These are phyloP conservation scores for Rhizopus stolonifer DNA, from an alignment of 371 early-diverging fungal genomes.

Conservation along the genomic window DNA sequence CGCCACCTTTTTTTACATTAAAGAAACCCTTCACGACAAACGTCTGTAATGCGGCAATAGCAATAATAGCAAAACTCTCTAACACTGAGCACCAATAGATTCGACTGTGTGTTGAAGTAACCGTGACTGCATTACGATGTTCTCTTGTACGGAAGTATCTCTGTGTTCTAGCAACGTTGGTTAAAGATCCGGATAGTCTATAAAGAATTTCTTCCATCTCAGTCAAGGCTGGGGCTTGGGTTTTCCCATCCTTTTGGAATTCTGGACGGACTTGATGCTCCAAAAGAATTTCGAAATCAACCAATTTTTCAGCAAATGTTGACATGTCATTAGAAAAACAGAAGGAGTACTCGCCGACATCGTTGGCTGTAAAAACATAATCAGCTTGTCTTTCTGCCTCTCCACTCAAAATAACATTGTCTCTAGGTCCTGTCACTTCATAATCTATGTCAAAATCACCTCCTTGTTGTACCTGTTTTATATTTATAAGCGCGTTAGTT, in stretches of 20 bases:
- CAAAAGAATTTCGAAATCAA: slow-evolving; percentile 88
- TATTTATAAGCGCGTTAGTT: neutral
- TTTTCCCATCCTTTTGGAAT: slow-evolving; percentile 23
- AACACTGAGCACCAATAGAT: slow-evolving; percentile 86
- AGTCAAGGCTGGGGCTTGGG: slow-evolving; percentile 47
- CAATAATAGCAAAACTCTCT: slow-evolving; percentile 72
- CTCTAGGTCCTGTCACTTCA: slow-evolving; percentile 71
- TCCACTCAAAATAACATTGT: slow-evolving; percentile 62
- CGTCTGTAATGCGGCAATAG: slow-evolving; percentile 83
- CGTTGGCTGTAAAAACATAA: slow-evolving; percentile 80
- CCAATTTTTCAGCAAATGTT: slow-evolving; percentile 83
- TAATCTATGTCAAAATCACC: slow-evolving; percentile 92
- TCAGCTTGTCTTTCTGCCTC: slow-evolving; percentile 88
- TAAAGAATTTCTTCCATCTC: slow-evolving; percentile 67
- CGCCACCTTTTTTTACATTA: slow-evolving; percentile 60
- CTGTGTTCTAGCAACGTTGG: slow-evolving; percentile 70
- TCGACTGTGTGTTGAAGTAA: slow-evolving; percentile 73
- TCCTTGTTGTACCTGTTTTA: slow-evolving; percentile 53
- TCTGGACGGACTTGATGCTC: slow-evolving; percentile 70
- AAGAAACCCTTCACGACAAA: slow-evolving; percentile 79
- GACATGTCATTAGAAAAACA: slow-evolving; percentile 92
- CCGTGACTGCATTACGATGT: slow-evolving; percentile 84
- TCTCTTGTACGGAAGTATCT: slow-evolving; percentile 84
- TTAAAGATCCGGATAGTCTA: slow-evolving; percentile 56
- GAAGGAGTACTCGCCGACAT: slow-evolving; percentile 86